Percentiles rank a stretch among this genome's conserved stretches.
These are phyloP conservation scores for Tolypocladium ovalisporum DNA, from an alignment of 2,329 filamentous ascomycete species.

Conservation along the genomic window DNA sequence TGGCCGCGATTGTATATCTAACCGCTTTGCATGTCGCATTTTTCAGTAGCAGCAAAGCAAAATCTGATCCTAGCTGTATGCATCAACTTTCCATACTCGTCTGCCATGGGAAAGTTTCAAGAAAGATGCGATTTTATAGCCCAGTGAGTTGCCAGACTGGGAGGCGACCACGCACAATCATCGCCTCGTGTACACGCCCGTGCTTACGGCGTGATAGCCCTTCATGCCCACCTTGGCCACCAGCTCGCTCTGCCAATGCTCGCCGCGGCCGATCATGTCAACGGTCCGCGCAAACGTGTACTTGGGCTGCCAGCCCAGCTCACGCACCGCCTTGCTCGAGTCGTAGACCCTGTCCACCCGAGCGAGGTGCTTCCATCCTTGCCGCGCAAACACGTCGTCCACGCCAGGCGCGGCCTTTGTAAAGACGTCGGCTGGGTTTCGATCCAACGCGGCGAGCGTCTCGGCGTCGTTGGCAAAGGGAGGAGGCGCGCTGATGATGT, in stretches of 20 bases:
- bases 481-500: conserved; percentile 32
- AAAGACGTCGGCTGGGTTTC: conserved; percentile 20
- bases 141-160: neutral
- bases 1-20: neutral
- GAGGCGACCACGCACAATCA: conserved; percentile 4
- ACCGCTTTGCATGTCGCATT: neutral
- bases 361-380: conserved; percentile 24
- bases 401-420: conserved; percentile 12
- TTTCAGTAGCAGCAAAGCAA: neutral
- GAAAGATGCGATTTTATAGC: neutral
- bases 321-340: conserved; percentile 25
- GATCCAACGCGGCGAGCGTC: conserved; percentile 21
- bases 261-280: conserved; percentile 20
- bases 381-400: conserved; percentile 17
- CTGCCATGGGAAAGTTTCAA: too few species aligned
- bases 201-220: conserved; percentile 31
- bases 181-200: conserved; percentile 30
- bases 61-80: neutral
- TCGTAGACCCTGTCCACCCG: conserved; percentile 35
- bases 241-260: conserved; percentile 28
- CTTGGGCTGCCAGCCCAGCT: conserved; percentile 29
- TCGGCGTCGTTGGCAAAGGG: conserved; percentile 22
- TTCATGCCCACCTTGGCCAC: conserved; percentile 26
- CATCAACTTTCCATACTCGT: too few species aligned
- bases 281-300: conserved; percentile 28